Conservation (phyloP, 495 filamentous ascomycete species). For the Aspergillus affinis region DNA sequence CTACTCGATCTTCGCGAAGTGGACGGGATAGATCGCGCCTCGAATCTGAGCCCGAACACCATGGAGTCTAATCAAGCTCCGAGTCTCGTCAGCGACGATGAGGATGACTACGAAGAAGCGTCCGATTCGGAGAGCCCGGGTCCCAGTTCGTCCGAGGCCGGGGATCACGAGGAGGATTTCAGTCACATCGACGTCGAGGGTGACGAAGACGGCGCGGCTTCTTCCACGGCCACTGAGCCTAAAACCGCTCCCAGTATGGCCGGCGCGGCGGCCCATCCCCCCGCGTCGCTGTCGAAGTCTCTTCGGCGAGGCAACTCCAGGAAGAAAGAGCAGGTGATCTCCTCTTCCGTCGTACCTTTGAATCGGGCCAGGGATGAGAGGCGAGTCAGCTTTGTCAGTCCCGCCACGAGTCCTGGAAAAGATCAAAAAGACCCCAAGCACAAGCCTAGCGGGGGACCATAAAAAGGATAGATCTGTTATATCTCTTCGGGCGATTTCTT, state of each 20-base stretch:
- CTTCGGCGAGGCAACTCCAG: constrained; percentile 42
- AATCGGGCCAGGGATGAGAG: constrained; percentile 41
- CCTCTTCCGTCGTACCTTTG: constrained; percentile 45
- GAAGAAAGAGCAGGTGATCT: constrained; percentile 46
- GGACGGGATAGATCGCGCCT: constrained; percentile 49
- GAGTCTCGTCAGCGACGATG: constrained; percentile 84
- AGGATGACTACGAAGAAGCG: constrained; percentile 59
- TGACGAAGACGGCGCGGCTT: constrained; percentile 40
- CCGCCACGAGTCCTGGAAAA: constrained; percentile 31
- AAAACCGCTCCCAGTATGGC: constrained; percentile 40
- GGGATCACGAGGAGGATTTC: constrained; percentile 46
- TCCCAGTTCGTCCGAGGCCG: constrained; percentile 44
- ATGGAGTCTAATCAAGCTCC: constrained; percentile 77
- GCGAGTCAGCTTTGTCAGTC: constrained; percentile 49
- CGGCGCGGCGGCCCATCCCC: constrained; percentile 28
- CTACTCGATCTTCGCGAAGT: constrained; percentile 43
- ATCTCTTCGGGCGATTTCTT: constrained; percentile 10
- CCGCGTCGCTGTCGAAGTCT: constrained; percentile 42
- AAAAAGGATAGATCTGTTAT: constrained; percentile 16
- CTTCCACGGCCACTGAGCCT: constrained; percentile 32
- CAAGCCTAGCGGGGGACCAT: constrained; percentile 20
- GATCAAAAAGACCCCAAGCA: constrained; percentile 25
- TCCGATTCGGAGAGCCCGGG: constrained; percentile 50
- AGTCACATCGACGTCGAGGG: constrained; percentile 55
- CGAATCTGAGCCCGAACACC: constrained; percentile 77